These are phyloP conservation scores for Gomphus bonarii DNA, from an alignment of 1,284 basidiomycete species.

Conservation along the genomic window DNA sequence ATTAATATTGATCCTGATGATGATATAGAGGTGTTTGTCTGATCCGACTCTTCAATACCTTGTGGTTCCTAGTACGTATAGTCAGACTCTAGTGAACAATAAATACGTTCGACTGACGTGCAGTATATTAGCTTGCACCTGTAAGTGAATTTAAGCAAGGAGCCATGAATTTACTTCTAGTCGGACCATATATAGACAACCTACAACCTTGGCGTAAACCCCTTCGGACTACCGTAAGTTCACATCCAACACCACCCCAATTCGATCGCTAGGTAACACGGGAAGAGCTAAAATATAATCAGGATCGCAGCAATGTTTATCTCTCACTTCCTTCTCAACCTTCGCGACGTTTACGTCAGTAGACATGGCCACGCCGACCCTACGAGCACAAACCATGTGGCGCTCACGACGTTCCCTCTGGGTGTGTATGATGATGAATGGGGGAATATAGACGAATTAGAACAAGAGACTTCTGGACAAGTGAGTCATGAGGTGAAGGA, in stretches of 20 bases:
- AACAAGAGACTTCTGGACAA: no score
- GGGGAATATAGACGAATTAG: no score
- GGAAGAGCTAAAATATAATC: background rate
- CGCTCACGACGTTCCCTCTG: background rate
- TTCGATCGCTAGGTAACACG: no score
- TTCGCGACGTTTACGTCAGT: background rate
- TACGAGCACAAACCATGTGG: background rate
- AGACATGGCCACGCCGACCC: background rate
- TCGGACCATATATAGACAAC: background rate
- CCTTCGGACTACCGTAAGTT: constrained; percentile 5
- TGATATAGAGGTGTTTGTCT: constrained; percentile 2
- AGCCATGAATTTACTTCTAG: background rate
- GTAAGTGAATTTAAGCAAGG: background rate
- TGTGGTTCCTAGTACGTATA: constrained; percentile 6
- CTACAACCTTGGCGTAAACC: background rate
- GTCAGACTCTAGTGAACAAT: background rate
- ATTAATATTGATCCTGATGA: background rate
- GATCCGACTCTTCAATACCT: constrained; percentile 1
- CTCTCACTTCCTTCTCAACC: background rate
- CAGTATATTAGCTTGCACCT: constrained; percentile 1
- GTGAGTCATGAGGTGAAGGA: no score
- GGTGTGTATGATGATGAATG: background rate
- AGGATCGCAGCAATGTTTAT: background rate
- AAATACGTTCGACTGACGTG: background rate
- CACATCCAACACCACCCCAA: background rate